phyloP scores from a whole-genome alignment of 2,329 filamentous ascomycete genomes.

The Microsporum canis region DNA sequence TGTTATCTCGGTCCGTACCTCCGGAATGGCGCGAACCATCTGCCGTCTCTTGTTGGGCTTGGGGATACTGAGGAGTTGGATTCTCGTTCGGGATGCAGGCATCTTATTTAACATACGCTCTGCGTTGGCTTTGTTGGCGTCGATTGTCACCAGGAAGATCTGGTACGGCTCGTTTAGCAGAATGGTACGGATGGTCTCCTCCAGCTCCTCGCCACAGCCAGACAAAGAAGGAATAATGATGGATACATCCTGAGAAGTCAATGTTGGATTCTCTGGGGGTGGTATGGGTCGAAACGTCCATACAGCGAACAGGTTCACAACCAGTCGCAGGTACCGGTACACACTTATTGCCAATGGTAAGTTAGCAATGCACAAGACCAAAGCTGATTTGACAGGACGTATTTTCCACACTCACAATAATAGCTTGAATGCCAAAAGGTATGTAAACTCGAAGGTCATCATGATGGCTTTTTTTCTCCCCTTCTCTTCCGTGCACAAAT shows the following conservation, averaged over 20 bases:
- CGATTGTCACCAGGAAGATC: slow-evolving; percentile 77
- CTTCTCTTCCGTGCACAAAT: background rate
- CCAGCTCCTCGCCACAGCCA: slow-evolving; percentile 71
- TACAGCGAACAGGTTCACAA: slow-evolving; percentile 76
- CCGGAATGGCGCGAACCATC: slow-evolving; percentile 79
- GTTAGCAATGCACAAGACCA: too few relatives aligned
- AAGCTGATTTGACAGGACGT: too few relatives aligned
- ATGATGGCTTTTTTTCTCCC: slow-evolving; percentile 5
- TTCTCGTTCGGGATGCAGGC: slow-evolving; percentile 50
- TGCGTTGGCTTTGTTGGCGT: slow-evolving; percentile 61
- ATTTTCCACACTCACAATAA: slow-evolving; percentile 12
- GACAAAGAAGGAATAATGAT: slow-evolving; percentile 91
- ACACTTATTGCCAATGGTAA: slow-evolving; percentile 44
- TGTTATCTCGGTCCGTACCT: slow-evolving; percentile 72
- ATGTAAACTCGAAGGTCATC: slow-evolving; percentile 13
- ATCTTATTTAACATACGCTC: slow-evolving; percentile 47
- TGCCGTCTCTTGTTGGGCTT: slow-evolving; percentile 94
- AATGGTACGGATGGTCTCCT: slow-evolving; percentile 57
- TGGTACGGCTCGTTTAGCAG: slow-evolving; percentile 48
- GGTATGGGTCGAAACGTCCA: slow-evolving; percentile 79
- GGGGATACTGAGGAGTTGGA: slow-evolving; percentile 62
- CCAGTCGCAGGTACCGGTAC: slow-evolving; percentile 74
- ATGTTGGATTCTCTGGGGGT: slow-evolving; percentile 66
- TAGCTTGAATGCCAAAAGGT: slow-evolving; percentile 14
- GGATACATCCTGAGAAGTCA: slow-evolving; percentile 74